phyloP scores from a whole-genome alignment of 305 asterid genomes.

The Fraxinus albicans region DNA sequence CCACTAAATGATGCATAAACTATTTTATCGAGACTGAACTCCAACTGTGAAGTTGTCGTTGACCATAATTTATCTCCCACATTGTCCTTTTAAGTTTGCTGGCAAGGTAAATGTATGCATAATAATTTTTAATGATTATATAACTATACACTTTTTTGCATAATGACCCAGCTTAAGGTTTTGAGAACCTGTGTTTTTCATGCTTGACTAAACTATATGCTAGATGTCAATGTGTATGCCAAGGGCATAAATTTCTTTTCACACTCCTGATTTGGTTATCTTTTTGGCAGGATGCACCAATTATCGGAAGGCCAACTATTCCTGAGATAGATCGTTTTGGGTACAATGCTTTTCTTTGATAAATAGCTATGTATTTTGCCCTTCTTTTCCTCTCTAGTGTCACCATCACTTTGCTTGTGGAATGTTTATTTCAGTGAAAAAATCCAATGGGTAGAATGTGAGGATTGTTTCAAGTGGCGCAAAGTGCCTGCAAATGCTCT shows the following conservation, averaged over 20 bases:
- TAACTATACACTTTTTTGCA: not conserved
- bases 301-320: constrained; percentile 91
- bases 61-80: not conserved
- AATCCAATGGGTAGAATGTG: constrained; percentile 87
- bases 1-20: not conserved
- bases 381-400: constrained; percentile 11
- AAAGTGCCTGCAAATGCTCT: constrained; percentile 71
- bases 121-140: constrained; percentile 4
- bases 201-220: constrained; percentile 16
- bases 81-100: not conserved
- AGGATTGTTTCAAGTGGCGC: constrained; percentile 94
- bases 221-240: constrained; percentile 1
- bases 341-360: constrained; percentile 41
- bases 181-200: constrained; percentile 8
- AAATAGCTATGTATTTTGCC: not conserved
- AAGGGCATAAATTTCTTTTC: constrained; percentile 2
- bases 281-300: constrained; percentile 65
- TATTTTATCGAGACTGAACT: constrained; percentile 8
- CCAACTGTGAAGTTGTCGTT: not conserved
- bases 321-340: constrained; percentile 57
- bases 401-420: constrained; percentile 23
- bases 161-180: not conserved
- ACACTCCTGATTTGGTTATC: constrained; percentile 23
- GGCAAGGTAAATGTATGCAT: not conserved
- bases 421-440: constrained; percentile 47